Base-by-base conservation (phyloP, 768 basidiomycete species). In the Leccinum imitatum region DNA sequence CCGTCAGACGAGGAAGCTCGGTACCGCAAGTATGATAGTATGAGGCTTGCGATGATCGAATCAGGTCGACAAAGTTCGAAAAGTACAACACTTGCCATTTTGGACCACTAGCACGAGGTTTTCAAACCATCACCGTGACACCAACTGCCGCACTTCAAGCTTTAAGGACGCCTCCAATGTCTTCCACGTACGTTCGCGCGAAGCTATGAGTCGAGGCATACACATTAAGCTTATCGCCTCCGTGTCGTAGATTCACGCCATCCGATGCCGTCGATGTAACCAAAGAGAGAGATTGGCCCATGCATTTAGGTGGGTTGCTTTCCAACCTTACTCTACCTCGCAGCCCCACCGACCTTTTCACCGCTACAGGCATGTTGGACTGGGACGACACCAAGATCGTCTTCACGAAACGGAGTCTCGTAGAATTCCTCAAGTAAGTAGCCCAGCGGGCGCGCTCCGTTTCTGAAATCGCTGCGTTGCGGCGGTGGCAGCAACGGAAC, bases 341-440 rank as follows among this genome's bases (percentile, higher is more conserved):
- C 13, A 30, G 52, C 17, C 50, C 7, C 31, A 21, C 17, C 19
- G 31, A 7, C 23, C 27, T 46, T 23, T 23, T 37, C 17, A 55
- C 3, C 25, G 56, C 31, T 59, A 33, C 57, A 90, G 90, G 89
- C 61, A 82, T 89, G 84, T 77, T 92, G 63, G 90, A 92, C 73
- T 91, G 90, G 90, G 90, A 91, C 68, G 70, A 75, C 13, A 90
- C 87, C 52, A 83, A 74, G 60, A 89, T 92, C 62, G 84, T 92
- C 30, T 91, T 92, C 70, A 91, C 89, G 14, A 92, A 92, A 68
- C 83, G 90, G 44, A 77, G 84, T 47, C 75, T 92, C 63, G 78
- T 91, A 55, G 90, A 91, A 66, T 92, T 92, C 70, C 76, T 92
- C 63, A 89, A 87, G 89, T 90, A 71, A 65, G 81, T 63, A 54